Conservation (phyloP, 2,329 filamentous ascomycete genomes). For the Byssochlamys sp. region DNA sequence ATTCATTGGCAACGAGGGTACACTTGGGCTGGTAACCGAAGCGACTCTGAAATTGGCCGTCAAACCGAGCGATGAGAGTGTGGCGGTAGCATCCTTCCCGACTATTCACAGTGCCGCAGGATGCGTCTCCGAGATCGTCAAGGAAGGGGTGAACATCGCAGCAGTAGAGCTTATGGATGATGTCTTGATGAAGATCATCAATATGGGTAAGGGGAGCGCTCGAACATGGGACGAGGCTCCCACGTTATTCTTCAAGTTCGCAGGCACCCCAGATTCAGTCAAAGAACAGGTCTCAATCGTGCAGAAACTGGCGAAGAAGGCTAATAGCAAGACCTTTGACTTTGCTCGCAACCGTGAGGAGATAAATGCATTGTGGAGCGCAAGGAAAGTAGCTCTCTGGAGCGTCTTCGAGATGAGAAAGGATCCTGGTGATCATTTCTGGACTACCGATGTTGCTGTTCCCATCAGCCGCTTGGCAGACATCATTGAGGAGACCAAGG, state of each 20-base stretch:
- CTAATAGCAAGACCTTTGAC: slow-evolving; percentile 56
- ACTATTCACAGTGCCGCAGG: slow-evolving; percentile 62
- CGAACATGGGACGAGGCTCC: slow-evolving; percentile 62
- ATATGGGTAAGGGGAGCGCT: slow-evolving; percentile 57
- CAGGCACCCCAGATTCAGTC: slow-evolving; percentile 58
- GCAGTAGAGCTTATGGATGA: slow-evolving; percentile 85
- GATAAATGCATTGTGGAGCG: slow-evolving; percentile 69
- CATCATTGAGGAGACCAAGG: slow-evolving; percentile 68
- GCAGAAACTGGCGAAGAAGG: slow-evolving; percentile 54
- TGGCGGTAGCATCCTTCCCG: slow-evolving; percentile 64
- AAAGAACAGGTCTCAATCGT: slow-evolving; percentile 70
- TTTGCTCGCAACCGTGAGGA: slow-evolving; percentile 64
- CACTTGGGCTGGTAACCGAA: slow-evolving; percentile 81
- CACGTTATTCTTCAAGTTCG: slow-evolving; percentile 78
- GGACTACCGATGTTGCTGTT: slow-evolving; percentile 80
- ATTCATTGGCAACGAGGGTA: slow-evolving; percentile 86
- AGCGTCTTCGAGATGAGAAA: slow-evolving; percentile 51
- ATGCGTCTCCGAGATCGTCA: slow-evolving; percentile 71
- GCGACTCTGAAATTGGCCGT: slow-evolving; percentile 79
- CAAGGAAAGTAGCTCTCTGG: slow-evolving; percentile 76
- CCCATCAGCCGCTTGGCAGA: slow-evolving; percentile 63
- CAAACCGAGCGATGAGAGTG: slow-evolving; percentile 66
- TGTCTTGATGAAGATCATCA: slow-evolving; percentile 75
- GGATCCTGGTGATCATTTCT: slow-evolving; percentile 25
- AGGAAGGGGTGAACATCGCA: slow-evolving; percentile 59